Evolutionary conservation across 495 filamentous ascomycete species (phyloP).

Genomic region (Penicillium paradoxum): DNA sequence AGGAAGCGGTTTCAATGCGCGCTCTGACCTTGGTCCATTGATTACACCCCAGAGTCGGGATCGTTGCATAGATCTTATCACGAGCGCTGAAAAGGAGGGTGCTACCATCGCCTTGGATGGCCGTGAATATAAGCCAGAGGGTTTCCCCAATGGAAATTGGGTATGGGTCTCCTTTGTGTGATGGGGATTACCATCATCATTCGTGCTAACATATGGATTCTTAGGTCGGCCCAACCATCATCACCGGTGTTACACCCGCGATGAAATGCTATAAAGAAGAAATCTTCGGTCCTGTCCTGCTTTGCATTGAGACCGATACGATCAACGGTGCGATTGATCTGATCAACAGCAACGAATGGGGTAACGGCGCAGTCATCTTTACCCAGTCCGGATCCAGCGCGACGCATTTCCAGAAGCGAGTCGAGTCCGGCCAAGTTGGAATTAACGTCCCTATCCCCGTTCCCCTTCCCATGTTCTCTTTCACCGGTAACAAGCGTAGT

Average conservation of each 20-base stretch:
- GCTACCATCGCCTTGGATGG: conserved; percentile 91
- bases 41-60: conserved; percentile 88
- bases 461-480: conserved; percentile 91
- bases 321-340: conserved; percentile 69
- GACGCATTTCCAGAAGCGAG: conserved; percentile 58
- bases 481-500: conserved; percentile 98
- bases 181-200: background rate
- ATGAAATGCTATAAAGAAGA: conserved; percentile 96
- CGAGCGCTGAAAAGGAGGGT: conserved; percentile 84
- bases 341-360: conserved; percentile 66
- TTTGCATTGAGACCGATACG: conserved; percentile 61
- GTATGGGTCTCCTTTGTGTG: conserved; percentile 40
- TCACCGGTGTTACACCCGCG: conserved; percentile 80
- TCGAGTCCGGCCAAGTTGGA: conserved; percentile 53
- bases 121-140: conserved; percentile 75
- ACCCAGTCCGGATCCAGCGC: conserved; percentile 59
- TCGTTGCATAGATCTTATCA: conserved; percentile 83
- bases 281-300: conserved; percentile 86
- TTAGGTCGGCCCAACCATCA: conserved; percentile 88
- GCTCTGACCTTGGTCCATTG: conserved; percentile 89
- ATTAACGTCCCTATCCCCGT: conserved; percentile 74
- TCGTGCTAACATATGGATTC: background rate
- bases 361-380: conserved; percentile 67
- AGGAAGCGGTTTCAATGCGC: conserved; percentile 89
- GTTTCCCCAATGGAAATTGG: conserved; percentile 97